phyloP scores from a whole-genome alignment of 2,329 filamentous ascomycete genomes.

The Penicillium sp. region DNA sequence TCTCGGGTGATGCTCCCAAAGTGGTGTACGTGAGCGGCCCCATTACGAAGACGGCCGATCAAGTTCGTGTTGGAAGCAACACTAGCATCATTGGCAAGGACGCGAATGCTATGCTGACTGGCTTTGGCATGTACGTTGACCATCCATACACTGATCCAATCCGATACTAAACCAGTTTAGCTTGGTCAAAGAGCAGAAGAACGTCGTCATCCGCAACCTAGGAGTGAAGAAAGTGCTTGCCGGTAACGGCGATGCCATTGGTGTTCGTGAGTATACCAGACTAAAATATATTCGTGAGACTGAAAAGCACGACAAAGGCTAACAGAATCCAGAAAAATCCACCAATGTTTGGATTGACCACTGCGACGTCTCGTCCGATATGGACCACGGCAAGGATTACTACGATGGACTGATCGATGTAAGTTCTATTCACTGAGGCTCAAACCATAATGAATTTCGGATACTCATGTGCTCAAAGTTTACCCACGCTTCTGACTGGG shows the following conservation, averaged over 20 bases:
- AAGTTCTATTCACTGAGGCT: neutral
- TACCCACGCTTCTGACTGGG: slow-evolving; percentile 62
- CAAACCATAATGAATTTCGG: neutral
- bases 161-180: slow-evolving; percentile 36
- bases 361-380: slow-evolving; percentile 62
- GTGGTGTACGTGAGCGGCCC: slow-evolving; percentile 50
- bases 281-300: neutral
- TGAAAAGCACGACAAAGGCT: slow-evolving; percentile 27
- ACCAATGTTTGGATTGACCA: slow-evolving; percentile 67
- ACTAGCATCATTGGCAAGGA: slow-evolving; percentile 55
- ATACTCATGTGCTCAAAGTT: slow-evolving; percentile 36
- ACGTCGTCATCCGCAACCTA: slow-evolving; percentile 65
- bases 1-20: slow-evolving; percentile 46
- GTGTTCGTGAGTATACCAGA: slow-evolving; percentile 48
- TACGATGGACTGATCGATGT: slow-evolving; percentile 66
- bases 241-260: slow-evolving; percentile 59
- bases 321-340: slow-evolving; percentile 23
- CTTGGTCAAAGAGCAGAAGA: slow-evolving; percentile 54
- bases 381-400: slow-evolving; percentile 64
- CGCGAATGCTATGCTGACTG: slow-evolving; percentile 54
- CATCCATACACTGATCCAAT: slow-evolving; percentile 24
- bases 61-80: slow-evolving; percentile 51
- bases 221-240: slow-evolving; percentile 59
- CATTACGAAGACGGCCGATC: slow-evolving; percentile 45
- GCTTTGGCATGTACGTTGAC: slow-evolving; percentile 37